phyloP scores from a whole-genome alignment of 1,284 basidiomycete species.

The Cryptococcus depauperatus region DNA sequence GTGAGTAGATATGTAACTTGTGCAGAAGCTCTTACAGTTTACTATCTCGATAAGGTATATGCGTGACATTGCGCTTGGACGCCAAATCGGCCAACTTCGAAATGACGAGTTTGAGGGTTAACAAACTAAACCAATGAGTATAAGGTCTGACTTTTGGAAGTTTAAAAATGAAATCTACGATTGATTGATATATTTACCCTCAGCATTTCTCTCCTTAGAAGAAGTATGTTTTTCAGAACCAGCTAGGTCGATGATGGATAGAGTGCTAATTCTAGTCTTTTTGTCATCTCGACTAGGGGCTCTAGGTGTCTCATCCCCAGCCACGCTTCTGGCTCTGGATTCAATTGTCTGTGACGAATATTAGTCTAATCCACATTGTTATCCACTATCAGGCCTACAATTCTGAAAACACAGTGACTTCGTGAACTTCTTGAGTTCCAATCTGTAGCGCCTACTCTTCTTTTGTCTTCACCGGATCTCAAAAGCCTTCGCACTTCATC shows the following conservation, averaged over 20 bases:
- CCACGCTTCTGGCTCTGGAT: slow-evolving; percentile 18
- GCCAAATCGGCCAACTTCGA: slow-evolving; percentile 79
- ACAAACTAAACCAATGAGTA: slow-evolving; percentile 51
- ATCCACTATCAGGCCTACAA: slow-evolving; percentile 50
- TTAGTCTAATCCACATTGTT: not conserved
- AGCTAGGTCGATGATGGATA: slow-evolving; percentile 63
- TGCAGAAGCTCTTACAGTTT: slow-evolving; percentile 51
- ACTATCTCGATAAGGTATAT: slow-evolving; percentile 91
- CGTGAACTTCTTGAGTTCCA: slow-evolving; percentile 93
- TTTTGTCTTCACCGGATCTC: slow-evolving; percentile 72
- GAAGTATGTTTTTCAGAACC: slow-evolving; percentile 93
- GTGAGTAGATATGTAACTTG: slow-evolving; percentile 8
- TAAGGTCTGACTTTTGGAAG: not conserved
- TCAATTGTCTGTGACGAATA: slow-evolving; percentile 41
- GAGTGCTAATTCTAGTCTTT: slow-evolving; percentile 56
- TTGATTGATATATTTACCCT: slow-evolving; percentile 85
- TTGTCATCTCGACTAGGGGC: slow-evolving; percentile 31
- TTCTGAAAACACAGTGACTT: slow-evolving; percentile 84
- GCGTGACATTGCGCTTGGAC: slow-evolving; percentile 69
- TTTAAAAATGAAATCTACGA: slow-evolving; percentile 28
- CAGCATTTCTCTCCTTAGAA: slow-evolving; percentile 81
- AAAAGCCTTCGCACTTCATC: slow-evolving; percentile 78
- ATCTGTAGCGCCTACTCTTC: slow-evolving; percentile 88
- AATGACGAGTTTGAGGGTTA: slow-evolving; percentile 84
- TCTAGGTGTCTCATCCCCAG: slow-evolving; percentile 13